Percentiles rank a stretch among this genome's conserved stretches.
Conservation (phyloP, 2,329 filamentous ascomycete genomes). For the Colletotrichum acutatum region DNA sequence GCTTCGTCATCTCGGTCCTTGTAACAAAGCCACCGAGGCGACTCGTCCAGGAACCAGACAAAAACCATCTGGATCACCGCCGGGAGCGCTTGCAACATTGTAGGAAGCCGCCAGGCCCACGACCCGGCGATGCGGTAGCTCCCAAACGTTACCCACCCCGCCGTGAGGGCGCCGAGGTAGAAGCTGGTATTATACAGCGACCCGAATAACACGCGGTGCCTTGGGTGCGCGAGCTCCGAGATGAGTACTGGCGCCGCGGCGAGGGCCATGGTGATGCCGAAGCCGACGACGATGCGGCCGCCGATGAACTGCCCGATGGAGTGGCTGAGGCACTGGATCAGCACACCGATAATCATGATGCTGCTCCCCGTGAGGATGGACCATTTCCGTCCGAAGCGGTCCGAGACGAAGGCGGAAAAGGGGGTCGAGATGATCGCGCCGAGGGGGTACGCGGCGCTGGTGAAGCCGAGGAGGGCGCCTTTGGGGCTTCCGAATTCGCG, state of each 20-base stretch:
- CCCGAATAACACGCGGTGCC: background rate
- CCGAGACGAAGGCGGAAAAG: conserved; percentile 49
- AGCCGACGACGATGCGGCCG: conserved; percentile 45
- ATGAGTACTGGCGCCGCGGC: conserved; percentile 46
- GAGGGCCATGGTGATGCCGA: conserved; percentile 43
- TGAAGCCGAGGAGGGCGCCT: conserved; percentile 46
- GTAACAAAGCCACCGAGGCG: conserved; percentile 46
- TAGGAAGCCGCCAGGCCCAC: conserved; percentile 3
- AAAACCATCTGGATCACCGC: conserved; percentile 9
- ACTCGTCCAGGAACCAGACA: conserved; percentile 40
- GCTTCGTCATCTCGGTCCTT: conserved; percentile 45
- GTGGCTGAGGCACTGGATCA: conserved; percentile 44
- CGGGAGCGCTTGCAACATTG: conserved; percentile 3
- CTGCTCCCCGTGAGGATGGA: conserved; percentile 48
- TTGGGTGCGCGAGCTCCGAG: conserved; percentile 42
- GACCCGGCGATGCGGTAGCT: conserved; percentile 34
- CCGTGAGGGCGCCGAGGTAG: conserved; percentile 48
- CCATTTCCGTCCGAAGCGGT: conserved; percentile 51
- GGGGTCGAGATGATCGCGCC: conserved; percentile 51
- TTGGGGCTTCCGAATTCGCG: background rate
- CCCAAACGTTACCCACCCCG: conserved; percentile 50
- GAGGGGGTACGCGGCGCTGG: conserved; percentile 50
- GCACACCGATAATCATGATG: conserved; percentile 44
- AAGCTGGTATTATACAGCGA: conserved; percentile 33
- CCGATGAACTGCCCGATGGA: conserved; percentile 45